phyloP scores from a whole-genome alignment of 1,284 basidiomycete genomes.

The Cryptococcus sp. region DNA sequence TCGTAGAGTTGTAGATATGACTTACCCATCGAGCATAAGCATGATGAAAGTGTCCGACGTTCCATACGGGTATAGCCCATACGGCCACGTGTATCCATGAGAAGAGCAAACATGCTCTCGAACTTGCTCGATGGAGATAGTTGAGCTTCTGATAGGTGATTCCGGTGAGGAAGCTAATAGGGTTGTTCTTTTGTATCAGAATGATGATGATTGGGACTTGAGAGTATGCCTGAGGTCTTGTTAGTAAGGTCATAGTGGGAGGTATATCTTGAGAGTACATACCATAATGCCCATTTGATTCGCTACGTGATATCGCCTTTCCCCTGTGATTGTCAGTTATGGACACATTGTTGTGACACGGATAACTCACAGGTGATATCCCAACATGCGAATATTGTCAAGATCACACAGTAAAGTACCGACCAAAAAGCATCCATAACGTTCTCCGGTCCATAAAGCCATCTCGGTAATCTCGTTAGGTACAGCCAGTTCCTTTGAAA shows the following conservation, averaged over 20 bases:
- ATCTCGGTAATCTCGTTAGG: conserved; percentile 21
- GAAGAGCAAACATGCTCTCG: conserved; percentile 36
- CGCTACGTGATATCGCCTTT: conserved; percentile 8
- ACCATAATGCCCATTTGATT: conserved; percentile 31
- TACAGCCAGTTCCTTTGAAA: conserved; percentile 18
- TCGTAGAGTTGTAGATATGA: too few species aligned
- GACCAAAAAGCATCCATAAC: conserved; percentile 23
- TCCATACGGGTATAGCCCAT: conserved; percentile 24
- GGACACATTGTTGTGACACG: neutral
- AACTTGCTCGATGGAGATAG: conserved; percentile 47
- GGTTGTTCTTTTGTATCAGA: conserved; percentile 47
- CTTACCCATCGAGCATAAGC: too few species aligned
- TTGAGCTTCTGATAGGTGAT: conserved; percentile 50
- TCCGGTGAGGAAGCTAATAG: conserved; percentile 43
- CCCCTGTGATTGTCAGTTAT: neutral
- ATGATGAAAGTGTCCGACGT: neutral
- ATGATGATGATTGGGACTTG: conserved; percentile 45
- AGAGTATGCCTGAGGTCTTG: conserved; percentile 26
- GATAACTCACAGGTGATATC: neutral
- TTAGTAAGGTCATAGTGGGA: neutral
- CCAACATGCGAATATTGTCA: neutral
- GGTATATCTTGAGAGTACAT: conserved; percentile 1
- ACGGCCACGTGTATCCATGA: conserved; percentile 36
- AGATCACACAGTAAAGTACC: conserved; percentile 13
- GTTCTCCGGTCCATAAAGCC: conserved; percentile 29